A percentile compares a stretch with the other conserved stretches of the same genome.
These are phyloP conservation scores for Globisporangium viniferum DNA, from an alignment of 352 stramenopile species.

Conservation along the genomic window DNA sequence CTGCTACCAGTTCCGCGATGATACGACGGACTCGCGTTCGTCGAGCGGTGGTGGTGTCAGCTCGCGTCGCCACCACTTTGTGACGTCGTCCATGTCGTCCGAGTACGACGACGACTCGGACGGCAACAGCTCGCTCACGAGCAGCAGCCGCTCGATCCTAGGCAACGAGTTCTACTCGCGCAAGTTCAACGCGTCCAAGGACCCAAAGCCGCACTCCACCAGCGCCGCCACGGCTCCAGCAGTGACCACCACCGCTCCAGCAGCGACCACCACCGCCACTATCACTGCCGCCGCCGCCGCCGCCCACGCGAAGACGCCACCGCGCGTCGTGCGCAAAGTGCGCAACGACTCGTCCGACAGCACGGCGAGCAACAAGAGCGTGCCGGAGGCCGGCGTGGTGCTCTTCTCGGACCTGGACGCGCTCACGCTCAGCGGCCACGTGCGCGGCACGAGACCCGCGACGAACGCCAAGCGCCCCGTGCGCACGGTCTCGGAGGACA, in stretches of 20 bases:
- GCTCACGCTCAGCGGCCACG: slow-evolving; percentile 58
- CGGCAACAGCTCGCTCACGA: slow-evolving; percentile 8
- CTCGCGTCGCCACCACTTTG: slow-evolving; percentile 21
- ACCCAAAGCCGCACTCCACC: neutral
- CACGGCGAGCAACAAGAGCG: slow-evolving; percentile 28
- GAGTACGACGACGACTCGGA: slow-evolving; percentile 16
- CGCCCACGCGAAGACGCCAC: neutral
- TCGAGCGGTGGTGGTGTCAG: neutral
- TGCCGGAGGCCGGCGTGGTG: slow-evolving; percentile 39
- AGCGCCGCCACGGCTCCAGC: neutral
- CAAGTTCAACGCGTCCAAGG: slow-evolving; percentile 18
- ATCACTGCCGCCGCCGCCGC: slow-evolving; percentile 14
- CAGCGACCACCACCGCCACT: neutral
- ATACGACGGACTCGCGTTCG: slow-evolving; percentile 22
- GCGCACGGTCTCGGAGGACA: slow-evolving; percentile 58
- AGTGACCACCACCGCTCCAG: neutral
- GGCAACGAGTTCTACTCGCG: slow-evolving; percentile 10
- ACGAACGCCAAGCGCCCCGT: slow-evolving; percentile 28
- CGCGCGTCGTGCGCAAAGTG: slow-evolving; percentile 22
- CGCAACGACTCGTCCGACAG: slow-evolving; percentile 46
- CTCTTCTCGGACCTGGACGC: slow-evolving; percentile 64
- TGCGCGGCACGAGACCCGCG: slow-evolving; percentile 24
- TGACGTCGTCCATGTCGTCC: slow-evolving; percentile 23
- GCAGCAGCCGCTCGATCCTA: slow-evolving; percentile 28
- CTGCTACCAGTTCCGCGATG: slow-evolving; percentile 52